These are phyloP conservation scores for Endoconidiophora laricicola DNA, from an alignment of 2,329 filamentous ascomycete genomes.

Conservation along the genomic window DNA sequence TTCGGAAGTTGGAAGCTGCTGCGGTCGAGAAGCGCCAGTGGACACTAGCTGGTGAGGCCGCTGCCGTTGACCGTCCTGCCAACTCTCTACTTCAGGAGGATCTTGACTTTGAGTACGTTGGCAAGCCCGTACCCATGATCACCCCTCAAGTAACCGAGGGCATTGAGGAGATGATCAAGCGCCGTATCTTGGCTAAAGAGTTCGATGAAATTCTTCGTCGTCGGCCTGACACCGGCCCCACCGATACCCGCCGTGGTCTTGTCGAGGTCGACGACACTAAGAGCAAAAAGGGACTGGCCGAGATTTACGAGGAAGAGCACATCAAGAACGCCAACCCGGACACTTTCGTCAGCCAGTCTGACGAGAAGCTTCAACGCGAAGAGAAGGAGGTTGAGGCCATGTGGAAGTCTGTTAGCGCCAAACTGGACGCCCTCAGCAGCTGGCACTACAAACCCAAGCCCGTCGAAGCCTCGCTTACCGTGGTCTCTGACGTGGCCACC, in stretches of 20 bases:
- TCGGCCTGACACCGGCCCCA: slow-evolving; percentile 54
- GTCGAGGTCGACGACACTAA: slow-evolving; percentile 78
- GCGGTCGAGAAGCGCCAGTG: slow-evolving; percentile 83
- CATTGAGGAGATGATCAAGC: slow-evolving; percentile 88
- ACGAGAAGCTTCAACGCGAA: slow-evolving; percentile 67
- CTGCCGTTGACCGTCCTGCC: slow-evolving; percentile 61
- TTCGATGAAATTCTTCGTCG: slow-evolving; percentile 84
- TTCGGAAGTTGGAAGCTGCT: slow-evolving; percentile 74
- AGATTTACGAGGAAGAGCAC: slow-evolving; percentile 90
- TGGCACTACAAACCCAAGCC: slow-evolving; percentile 94
- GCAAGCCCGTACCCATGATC: slow-evolving; percentile 88
- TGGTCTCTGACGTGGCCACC: slow-evolving; percentile 80
- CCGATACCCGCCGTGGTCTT: slow-evolving; percentile 49
- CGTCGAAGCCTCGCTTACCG: slow-evolving; percentile 61
- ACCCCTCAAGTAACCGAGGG: slow-evolving; percentile 80
- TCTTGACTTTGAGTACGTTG: slow-evolving; percentile 85
- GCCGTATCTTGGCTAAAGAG: slow-evolving; percentile 72
- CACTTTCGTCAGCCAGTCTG: slow-evolving; percentile 62
- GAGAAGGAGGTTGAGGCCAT: slow-evolving; percentile 67
- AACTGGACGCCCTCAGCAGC: slow-evolving; percentile 76
- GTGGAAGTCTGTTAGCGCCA: slow-evolving; percentile 66
- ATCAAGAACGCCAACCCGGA: slow-evolving; percentile 59
- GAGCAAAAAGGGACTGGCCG: slow-evolving; percentile 70
- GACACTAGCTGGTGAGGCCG: slow-evolving; percentile 77
- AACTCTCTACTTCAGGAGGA: slow-evolving; percentile 93